Base-by-base conservation (phyloP, 1,284 basidiomycete species). In the Heterobasidion occidentale region DNA sequence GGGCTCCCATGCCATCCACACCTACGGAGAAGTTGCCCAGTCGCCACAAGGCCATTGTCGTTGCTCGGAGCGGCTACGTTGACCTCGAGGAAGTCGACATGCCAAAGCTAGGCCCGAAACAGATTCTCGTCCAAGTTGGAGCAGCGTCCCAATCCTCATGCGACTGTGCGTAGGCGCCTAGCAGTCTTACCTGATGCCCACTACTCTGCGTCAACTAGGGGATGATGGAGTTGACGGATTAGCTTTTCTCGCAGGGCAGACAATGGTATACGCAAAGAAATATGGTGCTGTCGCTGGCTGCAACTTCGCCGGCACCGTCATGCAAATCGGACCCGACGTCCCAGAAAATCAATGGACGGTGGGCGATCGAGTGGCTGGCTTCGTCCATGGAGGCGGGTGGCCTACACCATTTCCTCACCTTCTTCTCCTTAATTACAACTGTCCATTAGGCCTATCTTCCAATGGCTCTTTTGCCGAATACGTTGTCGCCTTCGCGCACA, bases 391-490 rank as follows among this genome's bases (percentile, higher is more conserved):
- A 27, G 52, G 52, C 38, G 17, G 27, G 52, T 45, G 12, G 46
- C 9, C 9, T 36, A 53, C 35, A 3, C 17, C 27, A 36, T 11
- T 17, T 33, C 11, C 12, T 35, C 7, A 3, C 27, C 19, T 7
- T n/a, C 12, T 48, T 3, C 46, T 0, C n/a, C 9, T 14, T 48
- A 27, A 27, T 27, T 27, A 27, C 27, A 6, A 27, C 4, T 27
- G 17, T 48, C 46, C n/a, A 1, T 11, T 27, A 48, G 46, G 46
- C 11, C 11, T 48, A 8, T 27, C 9, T n/a, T 33, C 38, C 8
- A 42, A 52, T 49, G 70, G 72, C 38, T 63, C 70, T 9, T 73
- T 66, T 53, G 67, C 71, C 9, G 70, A 73, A 59, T 73, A 72
- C 53, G 47, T 66, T 36, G 54, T 68, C 9, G 59, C 64, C 9